Evolutionary conservation across 805 yeast species (phyloP), one percentile per base, ranked within the genome.

Genomic region (Wickerhamomyces bisporus): DNA sequence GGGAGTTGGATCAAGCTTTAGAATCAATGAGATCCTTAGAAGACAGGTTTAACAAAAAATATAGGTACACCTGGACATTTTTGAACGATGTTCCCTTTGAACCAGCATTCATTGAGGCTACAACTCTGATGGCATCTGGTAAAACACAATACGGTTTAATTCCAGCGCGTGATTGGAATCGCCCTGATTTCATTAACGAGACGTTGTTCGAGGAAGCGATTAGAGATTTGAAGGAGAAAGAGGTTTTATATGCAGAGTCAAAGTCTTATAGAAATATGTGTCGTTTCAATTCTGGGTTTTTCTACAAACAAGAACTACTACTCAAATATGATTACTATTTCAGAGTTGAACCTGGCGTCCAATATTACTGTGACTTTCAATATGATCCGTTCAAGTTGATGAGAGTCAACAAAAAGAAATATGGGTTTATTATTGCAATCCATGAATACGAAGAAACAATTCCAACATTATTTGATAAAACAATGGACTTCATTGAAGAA

Each of bases 301-400:
- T 93, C 64, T 91, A 77, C 66, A 75, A 84, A 55, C 95, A 88
- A 54, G 77, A 78, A 40, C 57, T 87, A 32, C 62, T 89, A 49
- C 59, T 66, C 32, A 69, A 81, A 25, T 93, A 85, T 64, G 91
- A 87, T 44, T 93, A 81, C 70, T 91, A 91, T 64, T 89, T 95
- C 78, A 73, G 98, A 46, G 96, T 91, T 11, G 98, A 91, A 60
- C 98, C 98, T 0, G 87, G 81, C 46, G 88, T 89, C 35, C 79
- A 85, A 53, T 84, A 85, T 58, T 84, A 70, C 59, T 93, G 98
- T 62, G 97, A 93, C 63, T 77, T 85, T 51, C 79, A 77, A 52
- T 81, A 80, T 65, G 98, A 91, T 60, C 89, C 96, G 12, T 91
- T 91, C 66, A 73, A 76, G 52, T 73, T 81, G 45, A 73, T 91